A percentile compares a stretch with the other conserved stretches of the same genome.
Conservation (phyloP, 257 asterid genomes). For the Jacaranda mimosifolia region DNA sequence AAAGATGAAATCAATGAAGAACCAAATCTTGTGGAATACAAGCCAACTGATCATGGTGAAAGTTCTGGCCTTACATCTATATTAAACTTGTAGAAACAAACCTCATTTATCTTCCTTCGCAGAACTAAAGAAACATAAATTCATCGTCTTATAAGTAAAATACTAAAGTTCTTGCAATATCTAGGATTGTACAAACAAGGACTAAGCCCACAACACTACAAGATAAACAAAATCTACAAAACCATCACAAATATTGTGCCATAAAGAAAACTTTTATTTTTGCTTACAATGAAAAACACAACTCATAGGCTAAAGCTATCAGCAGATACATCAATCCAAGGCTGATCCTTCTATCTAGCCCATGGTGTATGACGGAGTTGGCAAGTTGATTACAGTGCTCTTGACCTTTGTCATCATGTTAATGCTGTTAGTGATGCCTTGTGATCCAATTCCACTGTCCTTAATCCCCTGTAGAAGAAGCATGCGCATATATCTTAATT, state of each 20-base stretch:
- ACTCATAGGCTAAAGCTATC: conserved; percentile 12
- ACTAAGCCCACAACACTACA: not conserved
- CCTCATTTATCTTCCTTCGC: no score
- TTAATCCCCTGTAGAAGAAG: conserved; percentile 70
- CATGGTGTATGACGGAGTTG: conserved; percentile 88
- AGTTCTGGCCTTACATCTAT: no score
- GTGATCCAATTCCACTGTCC: conserved; percentile 98
- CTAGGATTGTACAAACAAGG: not conserved
- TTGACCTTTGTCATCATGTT: conserved; percentile 97
- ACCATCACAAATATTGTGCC: conserved; percentile 22
- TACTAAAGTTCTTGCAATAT: not conserved
- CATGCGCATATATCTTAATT: not conserved
- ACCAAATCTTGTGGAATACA: no score
- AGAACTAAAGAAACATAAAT: not conserved
- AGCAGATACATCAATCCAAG: not conserved
- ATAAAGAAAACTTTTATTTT: conserved; percentile 21
- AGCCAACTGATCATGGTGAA: no score
- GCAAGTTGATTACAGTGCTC: conserved; percentile 98
- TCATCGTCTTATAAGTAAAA: not conserved
- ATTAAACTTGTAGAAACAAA: no score
- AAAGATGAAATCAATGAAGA: no score
- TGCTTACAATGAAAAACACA: conserved; percentile 9
- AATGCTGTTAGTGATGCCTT: conserved; percentile 95
- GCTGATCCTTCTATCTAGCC: conserved; percentile 56
- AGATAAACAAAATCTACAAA: not conserved